These are phyloP conservation scores for Paramecium pentaurelia DNA, from an alignment of 73 alveolate species.

Conservation along the genomic window DNA sequence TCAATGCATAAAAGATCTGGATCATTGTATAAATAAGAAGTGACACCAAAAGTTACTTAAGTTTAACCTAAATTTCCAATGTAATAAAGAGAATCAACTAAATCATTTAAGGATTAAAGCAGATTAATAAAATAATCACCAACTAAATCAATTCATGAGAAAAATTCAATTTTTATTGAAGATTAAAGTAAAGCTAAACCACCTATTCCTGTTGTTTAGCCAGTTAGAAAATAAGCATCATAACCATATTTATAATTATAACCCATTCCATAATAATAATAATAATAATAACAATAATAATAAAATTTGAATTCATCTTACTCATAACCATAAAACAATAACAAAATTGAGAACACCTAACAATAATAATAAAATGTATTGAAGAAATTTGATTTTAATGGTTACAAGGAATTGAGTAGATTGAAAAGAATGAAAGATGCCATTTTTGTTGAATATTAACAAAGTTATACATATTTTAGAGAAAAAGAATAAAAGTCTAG, in stretches of 20 bases:
- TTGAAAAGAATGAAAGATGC: conserved; percentile 41
- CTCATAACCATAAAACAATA: neutral
- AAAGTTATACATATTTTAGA: conserved; percentile 19
- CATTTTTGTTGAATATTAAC: neutral
- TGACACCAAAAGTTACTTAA: conserved; percentile 34
- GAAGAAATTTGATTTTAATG: neutral
- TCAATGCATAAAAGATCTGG: neutral
- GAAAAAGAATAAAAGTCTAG: conserved; percentile 29
- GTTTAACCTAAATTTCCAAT: neutral
- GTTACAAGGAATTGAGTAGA: conserved; percentile 15
- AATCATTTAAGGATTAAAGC: conserved; percentile 8
- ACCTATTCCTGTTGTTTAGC: neutral
- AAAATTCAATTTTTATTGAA: conserved; percentile 5
- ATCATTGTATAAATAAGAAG: neutral
- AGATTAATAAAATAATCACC: conserved; percentile 13
- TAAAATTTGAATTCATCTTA: neutral
- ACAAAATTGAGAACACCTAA: neutral
- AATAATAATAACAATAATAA: neutral
- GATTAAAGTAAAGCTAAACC: neutral
- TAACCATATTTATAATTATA: conserved; percentile 12
- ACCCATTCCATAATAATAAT: neutral
- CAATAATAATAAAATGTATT: neutral
- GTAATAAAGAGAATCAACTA: neutral
- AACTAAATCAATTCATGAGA: neutral
- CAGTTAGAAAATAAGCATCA: neutral